Conservation (phyloP, 208 protist species). For the Crithidia fasciculata region DNA sequence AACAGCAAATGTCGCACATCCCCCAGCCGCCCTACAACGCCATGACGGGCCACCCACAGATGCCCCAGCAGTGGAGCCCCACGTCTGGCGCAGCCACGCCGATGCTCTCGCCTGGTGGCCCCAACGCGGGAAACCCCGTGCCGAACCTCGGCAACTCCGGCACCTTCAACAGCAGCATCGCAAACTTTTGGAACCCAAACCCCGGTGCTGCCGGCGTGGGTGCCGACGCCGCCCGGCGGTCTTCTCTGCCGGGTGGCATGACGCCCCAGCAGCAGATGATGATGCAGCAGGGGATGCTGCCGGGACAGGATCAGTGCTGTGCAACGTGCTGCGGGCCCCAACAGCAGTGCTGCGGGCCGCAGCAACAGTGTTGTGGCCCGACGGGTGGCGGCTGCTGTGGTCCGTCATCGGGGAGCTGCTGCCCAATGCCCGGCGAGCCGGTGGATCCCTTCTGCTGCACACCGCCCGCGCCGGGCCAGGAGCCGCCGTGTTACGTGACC, state of each 20-base stretch:
- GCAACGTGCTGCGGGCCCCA: conserved; percentile 30
- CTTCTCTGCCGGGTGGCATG: neutral
- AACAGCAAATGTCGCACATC: neutral
- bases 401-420: conserved; percentile 17
- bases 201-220: neutral
- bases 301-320: conserved; percentile 29
- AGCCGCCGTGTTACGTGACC: conserved; percentile 41
- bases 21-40: neutral
- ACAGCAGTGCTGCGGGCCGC: conserved; percentile 11
- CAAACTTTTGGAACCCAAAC: conserved; percentile 18
- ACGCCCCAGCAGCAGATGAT: conserved; percentile 32
- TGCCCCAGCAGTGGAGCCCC: conserved; percentile 17
- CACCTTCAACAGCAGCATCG: conserved; percentile 20
- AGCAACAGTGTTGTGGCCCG: conserved; percentile 8
- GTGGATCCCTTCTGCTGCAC: conserved; percentile 69
- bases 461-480: conserved; percentile 30
- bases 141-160: conserved; percentile 17
- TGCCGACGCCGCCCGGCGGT: neutral
- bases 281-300: conserved; percentile 29
- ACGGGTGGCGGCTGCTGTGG: neutral
- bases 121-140: neutral
- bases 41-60: neutral
- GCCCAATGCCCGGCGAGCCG: conserved; percentile 48
- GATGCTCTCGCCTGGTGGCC: neutral
- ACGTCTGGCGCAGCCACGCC: conserved; percentile 13